Evolutionary conservation across 768 basidiomycete species (phyloP), one percentile per base, ranked within the genome.

Genomic region (Obba rivulosa): DNA sequence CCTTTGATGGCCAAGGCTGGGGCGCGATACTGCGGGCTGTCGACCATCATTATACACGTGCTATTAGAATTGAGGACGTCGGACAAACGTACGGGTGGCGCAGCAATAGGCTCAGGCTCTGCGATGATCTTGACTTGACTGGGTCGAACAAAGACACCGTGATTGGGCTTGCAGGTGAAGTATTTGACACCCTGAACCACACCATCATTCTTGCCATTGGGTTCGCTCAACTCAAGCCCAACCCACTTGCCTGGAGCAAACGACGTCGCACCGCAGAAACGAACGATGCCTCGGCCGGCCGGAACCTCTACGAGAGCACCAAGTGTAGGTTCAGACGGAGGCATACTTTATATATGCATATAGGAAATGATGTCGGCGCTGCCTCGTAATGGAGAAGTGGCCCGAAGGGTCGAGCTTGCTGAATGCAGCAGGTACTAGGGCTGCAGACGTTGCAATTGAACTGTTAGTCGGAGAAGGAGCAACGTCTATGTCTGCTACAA

Each of bases 171-270:
- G 70, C 92, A 97, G 16, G 70, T 73, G 65, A 99, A 99, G 69
- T 98, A 99, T 1, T 66, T 53, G 42, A 81, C 66, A 14, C 86
- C 92, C 31, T 84, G 73, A 8, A 99, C 87, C 1, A 81, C 78
- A 1, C 96, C 96, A 57, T 98, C 90, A 71, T 99, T 99, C 83
- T 98, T 99, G 34, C 96, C 96, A 39, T 79, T 85, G 8, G 80
- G 67, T 58, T 85, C 83, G 48, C 76, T 79, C 40, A 99, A 77
- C 60, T 95, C 93, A 45, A 98, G 81, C 9, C 96, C 96, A 43
- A 96, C 77, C 95, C 95, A 99, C 75, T 87, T 92, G 0, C 96
- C 96, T 1, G 81, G 66, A 18, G 89, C 79, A 64, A 97, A 97
- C 2, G 77, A 74, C 0, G 95, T 94, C 25, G 80, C 53, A 0